A percentile compares a stretch with the other conserved stretches of the same genome.
These are phyloP conservation scores for Chrysochromulina tobinii DNA, from an alignment of 78 protist species.

Conservation along the genomic window DNA sequence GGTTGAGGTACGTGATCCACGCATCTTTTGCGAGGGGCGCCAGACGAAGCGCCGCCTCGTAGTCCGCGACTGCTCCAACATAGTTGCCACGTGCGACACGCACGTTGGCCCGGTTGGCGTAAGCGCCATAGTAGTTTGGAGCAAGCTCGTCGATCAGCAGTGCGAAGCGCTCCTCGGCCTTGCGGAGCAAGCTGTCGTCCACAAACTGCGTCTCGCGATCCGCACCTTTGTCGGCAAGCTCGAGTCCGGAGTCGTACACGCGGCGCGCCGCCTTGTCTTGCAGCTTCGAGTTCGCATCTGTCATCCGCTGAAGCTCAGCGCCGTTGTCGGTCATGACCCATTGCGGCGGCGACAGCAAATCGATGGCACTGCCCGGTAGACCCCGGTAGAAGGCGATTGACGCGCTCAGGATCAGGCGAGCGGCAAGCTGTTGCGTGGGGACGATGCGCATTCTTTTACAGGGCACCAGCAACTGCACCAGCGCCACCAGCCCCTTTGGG, in stretches of 20 bases:
- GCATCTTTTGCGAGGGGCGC: not conserved
- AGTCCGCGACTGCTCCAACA: not conserved
- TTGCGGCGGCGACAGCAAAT: too few species aligned
- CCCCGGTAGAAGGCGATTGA: too few species aligned
- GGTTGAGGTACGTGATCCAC: not conserved
- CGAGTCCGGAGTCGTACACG: not conserved
- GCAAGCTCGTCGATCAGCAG: not conserved
- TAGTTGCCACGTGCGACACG: not conserved
- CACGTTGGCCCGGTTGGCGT: slow-evolving; percentile 15
- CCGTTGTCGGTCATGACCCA: too few species aligned
- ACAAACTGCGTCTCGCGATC: not conserved
- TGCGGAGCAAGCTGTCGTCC: not conserved
- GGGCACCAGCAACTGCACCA: too few species aligned
- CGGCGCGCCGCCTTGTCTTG: not conserved
- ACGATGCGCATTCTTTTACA: too few species aligned
- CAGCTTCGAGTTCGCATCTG: not conserved
- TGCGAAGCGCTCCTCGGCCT: slow-evolving; percentile 10
- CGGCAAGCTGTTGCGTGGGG: too few species aligned
- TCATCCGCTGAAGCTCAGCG: not conserved
- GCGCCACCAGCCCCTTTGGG: too few species aligned
- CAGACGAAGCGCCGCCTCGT: not conserved
- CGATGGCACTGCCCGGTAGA: too few species aligned
- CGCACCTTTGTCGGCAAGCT: not conserved
- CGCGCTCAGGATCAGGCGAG: too few species aligned
- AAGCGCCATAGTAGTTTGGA: not conserved